A percentile compares a stretch with the other conserved stretches of the same genome.
Conservation (phyloP, 805 yeast species). For the Candida glaebosa region DNA sequence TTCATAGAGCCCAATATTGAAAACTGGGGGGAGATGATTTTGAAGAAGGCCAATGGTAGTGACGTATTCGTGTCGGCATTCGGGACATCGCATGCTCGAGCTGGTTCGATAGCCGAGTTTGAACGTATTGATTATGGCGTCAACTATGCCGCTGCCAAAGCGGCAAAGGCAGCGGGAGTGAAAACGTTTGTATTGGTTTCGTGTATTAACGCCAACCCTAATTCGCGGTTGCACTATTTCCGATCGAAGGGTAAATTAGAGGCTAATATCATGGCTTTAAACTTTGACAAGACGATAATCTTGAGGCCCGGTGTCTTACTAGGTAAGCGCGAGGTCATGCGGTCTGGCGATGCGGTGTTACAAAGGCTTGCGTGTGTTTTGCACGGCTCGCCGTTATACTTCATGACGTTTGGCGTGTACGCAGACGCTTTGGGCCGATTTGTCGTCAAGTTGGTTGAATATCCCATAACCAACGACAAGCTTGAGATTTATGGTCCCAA, state of each 20-base stretch:
- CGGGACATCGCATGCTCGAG: slow-evolving; percentile 71
- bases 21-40: slow-evolving; percentile 48
- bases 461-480: slow-evolving; percentile 1
- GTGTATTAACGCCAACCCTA: slow-evolving; percentile 56
- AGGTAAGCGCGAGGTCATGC: slow-evolving; percentile 53
- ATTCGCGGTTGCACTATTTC: slow-evolving; percentile 58
- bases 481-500: neutral
- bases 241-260: slow-evolving; percentile 76
- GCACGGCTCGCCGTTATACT: slow-evolving; percentile 8
- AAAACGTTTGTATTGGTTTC: slow-evolving; percentile 67
- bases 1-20: slow-evolving; percentile 44
- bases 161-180: slow-evolving; percentile 68
- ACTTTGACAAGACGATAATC: slow-evolving; percentile 70
- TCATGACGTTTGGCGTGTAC: slow-evolving; percentile 38
- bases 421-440: slow-evolving; percentile 66
- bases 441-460: slow-evolving; percentile 38
- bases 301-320: slow-evolving; percentile 73
- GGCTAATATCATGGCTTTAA: slow-evolving; percentile 55
- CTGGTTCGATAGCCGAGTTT: slow-evolving; percentile 72
- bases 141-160: slow-evolving; percentile 64
- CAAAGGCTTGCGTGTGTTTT: slow-evolving; percentile 26
- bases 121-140: slow-evolving; percentile 70
- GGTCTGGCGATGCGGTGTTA: slow-evolving; percentile 33
- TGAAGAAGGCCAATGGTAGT: slow-evolving; percentile 25
- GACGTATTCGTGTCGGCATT: slow-evolving; percentile 59